Percentiles rank a stretch among this genome's conserved stretches.
These are phyloP conservation scores for Vicia faba DNA, from an alignment of 306 rosid species.

Conservation along the genomic window DNA sequence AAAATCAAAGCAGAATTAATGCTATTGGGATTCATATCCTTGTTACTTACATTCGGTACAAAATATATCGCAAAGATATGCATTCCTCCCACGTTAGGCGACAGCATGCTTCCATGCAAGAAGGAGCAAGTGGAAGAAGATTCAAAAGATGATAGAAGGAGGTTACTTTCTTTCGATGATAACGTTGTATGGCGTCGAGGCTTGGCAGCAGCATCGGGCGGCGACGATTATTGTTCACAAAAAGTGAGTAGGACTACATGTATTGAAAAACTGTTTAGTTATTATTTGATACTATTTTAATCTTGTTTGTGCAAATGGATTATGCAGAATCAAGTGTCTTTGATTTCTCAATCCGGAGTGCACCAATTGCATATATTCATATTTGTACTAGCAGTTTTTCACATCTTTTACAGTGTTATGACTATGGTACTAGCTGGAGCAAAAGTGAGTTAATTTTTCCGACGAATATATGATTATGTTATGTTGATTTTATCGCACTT, in stretches of 20 bases:
- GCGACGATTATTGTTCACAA: slow-evolving; percentile 44
- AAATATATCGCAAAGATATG: slow-evolving; percentile 55
- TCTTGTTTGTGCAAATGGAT: neutral
- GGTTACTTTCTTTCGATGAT: slow-evolving; percentile 43
- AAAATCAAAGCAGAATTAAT: slow-evolving; percentile 80
- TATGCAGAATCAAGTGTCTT: slow-evolving; percentile 51
- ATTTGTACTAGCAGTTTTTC: slow-evolving; percentile 68
- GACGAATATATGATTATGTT: neutral
- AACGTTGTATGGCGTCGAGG: slow-evolving; percentile 48
- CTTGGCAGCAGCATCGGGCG: slow-evolving; percentile 41
- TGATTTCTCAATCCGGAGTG: slow-evolving; percentile 56
- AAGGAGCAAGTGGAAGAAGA: neutral
- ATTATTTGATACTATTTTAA: neutral
- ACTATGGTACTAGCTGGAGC: slow-evolving; percentile 55
- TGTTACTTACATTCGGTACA: slow-evolving; percentile 63
- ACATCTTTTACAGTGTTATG: slow-evolving; percentile 58
- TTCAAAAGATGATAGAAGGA: slow-evolving; percentile 33
- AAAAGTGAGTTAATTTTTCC: slow-evolving; percentile 47
- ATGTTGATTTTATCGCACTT: neutral
- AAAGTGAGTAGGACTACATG: slow-evolving; percentile 32
- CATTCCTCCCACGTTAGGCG: slow-evolving; percentile 41
- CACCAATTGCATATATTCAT: slow-evolving; percentile 73
- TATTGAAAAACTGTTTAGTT: neutral
- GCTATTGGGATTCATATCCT: slow-evolving; percentile 73
- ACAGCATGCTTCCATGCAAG: slow-evolving; percentile 68